Base-by-base conservation (phyloP, 2,329 filamentous ascomycete species). In the Cryoendolithus antarcticus region DNA sequence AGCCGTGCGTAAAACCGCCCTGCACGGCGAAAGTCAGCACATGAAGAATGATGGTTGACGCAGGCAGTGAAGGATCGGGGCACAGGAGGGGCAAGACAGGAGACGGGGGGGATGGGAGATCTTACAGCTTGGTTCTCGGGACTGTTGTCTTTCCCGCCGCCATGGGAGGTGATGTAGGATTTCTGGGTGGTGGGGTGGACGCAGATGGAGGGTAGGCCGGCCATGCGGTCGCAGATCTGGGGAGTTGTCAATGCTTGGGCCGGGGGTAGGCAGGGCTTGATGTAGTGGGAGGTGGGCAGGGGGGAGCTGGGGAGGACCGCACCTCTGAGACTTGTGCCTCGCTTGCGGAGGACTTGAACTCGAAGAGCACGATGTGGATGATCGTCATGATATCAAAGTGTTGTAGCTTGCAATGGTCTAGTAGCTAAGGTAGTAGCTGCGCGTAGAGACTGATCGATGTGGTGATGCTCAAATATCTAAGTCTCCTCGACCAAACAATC, bases 351-450 rank as follows among this genome's bases (percentile, higher is more conserved):
- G 71, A 56, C 52, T 78, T 77, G 64, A 81, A 81, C 44, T 75
- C 67, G 50, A 83, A 79, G 19, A 82, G 63, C 2, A 84, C 78
- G 37, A 83, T 70, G 54, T 84, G 80, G n/a, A 74, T 64, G 48
- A 83, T 67, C 0, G 74, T 55, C 77, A 82, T 82, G 15, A 19
- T n/a, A n/a, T n/a, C n/a, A n/a, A n/a, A n/a, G n/a, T n/a, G n/a
- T n/a, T n/a, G n/a, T n/a, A n/a, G n/a, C n/a, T n/a, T n/a, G n/a
- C n/a, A n/a, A n/a, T n/a, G n/a, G n/a, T n/a, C n/a, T n/a, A n/a
- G n/a, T n/a, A n/a, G n/a, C n/a, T n/a, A n/a, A n/a, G n/a, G n/a
- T n/a, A n/a, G n/a, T n/a, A n/a, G n/a, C n/a, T n/a, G n/a, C n/a
- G n/a, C n/a, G n/a, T n/a, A n/a, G n/a, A n/a, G n/a, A n/a, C n/a